These are phyloP conservation scores for Candida glucosophila DNA, from an alignment of 1,139 yeast genomes.

Conservation along the genomic window DNA sequence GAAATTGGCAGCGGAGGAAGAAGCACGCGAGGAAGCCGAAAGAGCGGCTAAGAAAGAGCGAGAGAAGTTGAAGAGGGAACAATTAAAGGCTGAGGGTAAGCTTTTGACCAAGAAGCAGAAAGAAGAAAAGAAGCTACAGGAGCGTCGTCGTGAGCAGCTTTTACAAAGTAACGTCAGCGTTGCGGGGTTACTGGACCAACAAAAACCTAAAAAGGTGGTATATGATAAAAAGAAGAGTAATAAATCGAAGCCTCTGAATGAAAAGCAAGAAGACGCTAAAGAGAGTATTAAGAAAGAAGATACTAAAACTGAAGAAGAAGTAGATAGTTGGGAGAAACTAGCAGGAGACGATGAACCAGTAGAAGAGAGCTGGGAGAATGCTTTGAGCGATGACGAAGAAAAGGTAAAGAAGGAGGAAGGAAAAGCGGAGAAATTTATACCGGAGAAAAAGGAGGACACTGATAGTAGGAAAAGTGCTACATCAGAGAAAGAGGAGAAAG, in stretches of 20 bases:
- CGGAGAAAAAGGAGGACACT: conserved; percentile 15
- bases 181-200: conserved; percentile 53
- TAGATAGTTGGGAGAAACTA: conserved; percentile 64
- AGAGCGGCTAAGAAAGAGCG: conserved; percentile 72
- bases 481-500: conserved; percentile 7
- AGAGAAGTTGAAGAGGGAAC: conserved; percentile 70
- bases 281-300: conserved; percentile 12
- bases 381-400: conserved; percentile 13
- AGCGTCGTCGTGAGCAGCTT: conserved; percentile 83
- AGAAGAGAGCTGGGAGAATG: conserved; percentile 15
- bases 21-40: conserved; percentile 60
- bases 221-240: conserved; percentile 66
- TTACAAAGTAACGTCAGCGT: conserved; percentile 69
- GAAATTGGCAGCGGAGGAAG: conserved; percentile 53
- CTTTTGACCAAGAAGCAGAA: conserved; percentile 85
- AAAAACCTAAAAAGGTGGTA: conserved; percentile 63
- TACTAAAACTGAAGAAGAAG: conserved; percentile 37
- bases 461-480: conserved; percentile 12
- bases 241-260: conserved; percentile 28
- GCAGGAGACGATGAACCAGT: conserved; percentile 43
- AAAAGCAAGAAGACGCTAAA: conserved; percentile 12
- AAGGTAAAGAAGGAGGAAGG: conserved; percentile 8
- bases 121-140: conserved; percentile 81
- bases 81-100: conserved; percentile 89
- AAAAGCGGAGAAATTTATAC: conserved; percentile 10